Percentiles rank a stretch among this genome's conserved stretches.
phyloP scores from a whole-genome alignment of 106 monocot species.

The Amphibolis antarctica region DNA sequence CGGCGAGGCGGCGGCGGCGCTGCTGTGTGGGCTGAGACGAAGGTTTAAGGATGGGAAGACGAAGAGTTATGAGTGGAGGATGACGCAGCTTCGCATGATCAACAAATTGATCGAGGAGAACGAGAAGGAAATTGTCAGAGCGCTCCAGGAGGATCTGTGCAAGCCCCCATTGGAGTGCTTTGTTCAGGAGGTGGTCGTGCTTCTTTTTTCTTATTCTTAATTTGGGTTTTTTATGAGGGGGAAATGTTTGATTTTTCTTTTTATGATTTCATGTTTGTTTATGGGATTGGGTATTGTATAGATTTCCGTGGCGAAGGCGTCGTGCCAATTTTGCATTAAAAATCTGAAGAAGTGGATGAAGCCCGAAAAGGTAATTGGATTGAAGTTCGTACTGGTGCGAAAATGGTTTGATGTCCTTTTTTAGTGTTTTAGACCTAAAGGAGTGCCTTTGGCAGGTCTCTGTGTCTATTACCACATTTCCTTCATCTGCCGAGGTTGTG shows the following conservation, averaged over 20 bases:
- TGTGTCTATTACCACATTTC: conserved; percentile 46
- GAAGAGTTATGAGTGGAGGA: conserved; percentile 25
- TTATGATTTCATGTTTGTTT: conserved; percentile 1
- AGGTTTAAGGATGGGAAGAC: conserved; percentile 20
- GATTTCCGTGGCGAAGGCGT: conserved; percentile 44
- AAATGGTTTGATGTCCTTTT: neutral
- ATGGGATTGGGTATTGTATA: conserved; percentile 16
- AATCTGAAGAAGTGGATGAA: conserved; percentile 71
- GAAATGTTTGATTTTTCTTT: neutral
- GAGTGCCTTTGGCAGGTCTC: conserved; percentile 35
- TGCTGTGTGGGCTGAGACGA: conserved; percentile 16
- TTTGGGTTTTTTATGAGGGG: too few species aligned
- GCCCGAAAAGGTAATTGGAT: conserved; percentile 53
- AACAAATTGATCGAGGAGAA: conserved; percentile 20
- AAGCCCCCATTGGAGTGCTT: conserved; percentile 32
- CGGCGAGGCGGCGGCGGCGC: conserved; percentile 12
- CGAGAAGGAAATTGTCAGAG: conserved; percentile 20
- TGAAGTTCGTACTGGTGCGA: neutral
- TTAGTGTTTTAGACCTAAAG: neutral
- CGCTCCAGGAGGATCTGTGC: conserved; percentile 20
- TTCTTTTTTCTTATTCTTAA: neutral
- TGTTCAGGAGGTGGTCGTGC: conserved; percentile 24
- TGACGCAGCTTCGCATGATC: conserved; percentile 13
- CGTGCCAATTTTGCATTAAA: conserved; percentile 34
- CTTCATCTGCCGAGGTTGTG: conserved; percentile 69